Evolutionary conservation across 2,329 filamentous ascomycete species (phyloP), one percentile per base, ranked within the genome.

Genomic region (Alternaria ventricosa): DNA sequence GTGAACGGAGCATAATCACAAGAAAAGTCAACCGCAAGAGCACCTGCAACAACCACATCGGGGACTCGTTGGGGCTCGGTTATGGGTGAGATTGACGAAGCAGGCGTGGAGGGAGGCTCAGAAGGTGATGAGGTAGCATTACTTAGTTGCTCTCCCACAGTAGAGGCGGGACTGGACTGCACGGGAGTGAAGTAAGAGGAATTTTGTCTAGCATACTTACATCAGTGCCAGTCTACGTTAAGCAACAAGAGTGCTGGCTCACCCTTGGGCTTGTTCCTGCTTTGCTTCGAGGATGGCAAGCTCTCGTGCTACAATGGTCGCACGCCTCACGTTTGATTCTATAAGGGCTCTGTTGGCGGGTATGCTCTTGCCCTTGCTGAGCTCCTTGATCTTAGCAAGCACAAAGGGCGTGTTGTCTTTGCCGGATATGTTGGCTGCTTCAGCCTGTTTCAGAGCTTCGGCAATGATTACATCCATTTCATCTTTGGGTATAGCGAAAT

Each of bases 31-130:
- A 97, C 85, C 15, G 95, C 95, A 28, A 98, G 87, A 12, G 93
- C 93, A n/a, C 94, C 95, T 55, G 94, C 92, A 46, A 97, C 93
- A 27, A 97, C 82, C n/a, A 97, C 86, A 68, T 94, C 89, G 18
- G 66, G 63, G 22, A 56, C 36, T 45, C 54, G 23, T 25, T 51
- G 18, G 41, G 46, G 27, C 44, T 65, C 54, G 45, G 58, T 57
- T 4, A 43, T n/a, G 44, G 61, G 33, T 12, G 62, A 41, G 1
- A 55, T 25, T 18, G 53, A 57, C 18, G 65, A 55, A 36, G 57
- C 54, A 47, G 70, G 55, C 10, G 61, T 68, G 3, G 69, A 49
- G 30, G 64, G 27, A 55, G 64, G 10, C 25, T 60, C 47, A 58
- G 66, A 58, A 36, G 64, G 56, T 20, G 66, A 63, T 22, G 67